phyloP scores from a whole-genome alignment of 164 flowering plant species.

The Chloranthus sessilifolius region DNA sequence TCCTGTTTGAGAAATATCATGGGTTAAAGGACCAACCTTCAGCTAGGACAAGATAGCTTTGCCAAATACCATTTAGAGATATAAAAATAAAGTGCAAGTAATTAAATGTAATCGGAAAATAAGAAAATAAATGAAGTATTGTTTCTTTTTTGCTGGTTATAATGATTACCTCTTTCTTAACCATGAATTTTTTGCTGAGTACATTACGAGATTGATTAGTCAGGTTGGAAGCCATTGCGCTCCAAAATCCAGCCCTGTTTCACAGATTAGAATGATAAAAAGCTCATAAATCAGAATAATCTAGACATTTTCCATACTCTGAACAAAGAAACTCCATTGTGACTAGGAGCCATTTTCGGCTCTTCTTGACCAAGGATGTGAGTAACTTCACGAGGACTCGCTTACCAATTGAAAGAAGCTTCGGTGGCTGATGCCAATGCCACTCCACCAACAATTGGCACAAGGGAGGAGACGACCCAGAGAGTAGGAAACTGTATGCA shows the following conservation, averaged over 20 bases:
- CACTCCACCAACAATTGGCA: conserved; percentile 97
- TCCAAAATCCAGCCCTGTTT: conserved; percentile 89
- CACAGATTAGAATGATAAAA: not conserved
- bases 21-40: conserved; percentile 8
- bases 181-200: conserved; percentile 91
- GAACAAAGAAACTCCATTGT: too few species aligned
- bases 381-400: too few species aligned
- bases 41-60: too few species aligned
- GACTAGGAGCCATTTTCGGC: too few species aligned
- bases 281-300: too few species aligned
- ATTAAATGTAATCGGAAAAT: too few species aligned
- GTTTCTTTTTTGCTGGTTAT: too few species aligned
- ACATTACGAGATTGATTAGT: conserved; percentile 91
- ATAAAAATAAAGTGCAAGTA: too few species aligned
- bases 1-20: conserved; percentile 45
- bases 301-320: too few species aligned
- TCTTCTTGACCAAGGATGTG: too few species aligned
- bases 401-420: conserved; percentile 98
- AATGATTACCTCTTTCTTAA: conserved; percentile 69
- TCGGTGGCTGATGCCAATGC: conserved; percentile 91
- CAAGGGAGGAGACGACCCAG: conserved; percentile 77
- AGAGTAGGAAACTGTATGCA: conserved; percentile 57
- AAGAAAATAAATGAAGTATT: too few species aligned
- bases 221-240: conserved; percentile 98
- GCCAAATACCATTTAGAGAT: too few species aligned